Evolutionary conservation across 495 filamentous ascomycete species (phyloP).

Genomic region (Podospora didyma): DNA sequence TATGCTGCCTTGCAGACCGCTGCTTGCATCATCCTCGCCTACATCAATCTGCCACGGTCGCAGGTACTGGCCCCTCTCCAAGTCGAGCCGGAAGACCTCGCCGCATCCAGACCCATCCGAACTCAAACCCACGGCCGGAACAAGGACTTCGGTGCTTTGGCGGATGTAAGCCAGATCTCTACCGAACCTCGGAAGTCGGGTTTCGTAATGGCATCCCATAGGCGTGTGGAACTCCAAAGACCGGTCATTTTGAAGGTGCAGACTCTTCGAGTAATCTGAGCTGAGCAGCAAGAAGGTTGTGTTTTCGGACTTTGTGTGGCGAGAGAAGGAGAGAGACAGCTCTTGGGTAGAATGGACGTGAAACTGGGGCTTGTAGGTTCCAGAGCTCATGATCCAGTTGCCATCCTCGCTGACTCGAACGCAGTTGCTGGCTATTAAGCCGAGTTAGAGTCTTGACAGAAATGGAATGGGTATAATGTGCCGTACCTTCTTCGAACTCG

Average conservation of each 20-base stretch:
- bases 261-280: conserved; percentile 87
- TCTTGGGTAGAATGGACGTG: conserved; percentile 93
- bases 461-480: background rate
- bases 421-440: conserved; percentile 68
- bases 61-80: conserved; percentile 82
- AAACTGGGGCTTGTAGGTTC: conserved; percentile 92
- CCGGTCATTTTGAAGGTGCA: conserved; percentile 90
- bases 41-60: conserved; percentile 75
- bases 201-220: conserved; percentile 79
- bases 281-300: conserved; percentile 91
- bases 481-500: conserved; percentile 77
- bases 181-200: conserved; percentile 86
- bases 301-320: conserved; percentile 92
- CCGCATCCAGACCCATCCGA: conserved; percentile 65
- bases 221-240: conserved; percentile 93
- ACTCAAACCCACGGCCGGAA: conserved; percentile 86
- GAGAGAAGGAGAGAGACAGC: conserved; percentile 83
- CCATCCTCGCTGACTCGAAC: conserved; percentile 91
- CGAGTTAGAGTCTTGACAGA: conserved; percentile 4
- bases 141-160: conserved; percentile 77
- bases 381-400: conserved; percentile 97
- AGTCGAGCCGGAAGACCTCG: conserved; percentile 88
- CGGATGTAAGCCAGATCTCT: conserved; percentile 83
- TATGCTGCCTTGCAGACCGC: conserved; percentile 78
- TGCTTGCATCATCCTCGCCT: conserved; percentile 69